These are phyloP conservation scores for Trypanosoma congolense DNA, from an alignment of 208 protist species.

Conservation along the genomic window DNA sequence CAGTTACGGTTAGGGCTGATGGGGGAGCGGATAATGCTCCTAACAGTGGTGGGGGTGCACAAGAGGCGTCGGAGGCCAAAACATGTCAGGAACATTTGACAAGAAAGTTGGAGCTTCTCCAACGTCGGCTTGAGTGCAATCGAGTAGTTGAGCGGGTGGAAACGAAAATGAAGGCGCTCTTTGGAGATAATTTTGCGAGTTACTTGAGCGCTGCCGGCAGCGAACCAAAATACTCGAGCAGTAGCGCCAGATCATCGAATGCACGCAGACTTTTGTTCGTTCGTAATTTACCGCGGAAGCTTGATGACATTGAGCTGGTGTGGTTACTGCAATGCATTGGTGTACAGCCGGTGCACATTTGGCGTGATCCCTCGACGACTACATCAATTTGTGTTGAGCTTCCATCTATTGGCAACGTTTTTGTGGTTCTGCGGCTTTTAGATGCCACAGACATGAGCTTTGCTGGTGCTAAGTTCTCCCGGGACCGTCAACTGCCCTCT, in stretches of 20 bases:
- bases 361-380: conserved; percentile 14
- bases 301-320: conserved; percentile 21
- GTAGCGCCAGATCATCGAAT: conserved; percentile 10
- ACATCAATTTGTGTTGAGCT: conserved; percentile 22
- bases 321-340: conserved; percentile 13
- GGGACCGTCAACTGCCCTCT: too few relatives aligned
- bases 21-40: neutral
- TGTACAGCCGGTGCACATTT: conserved; percentile 21
- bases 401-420: conserved; percentile 11
- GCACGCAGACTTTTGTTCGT: conserved; percentile 16
- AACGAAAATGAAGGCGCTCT: conserved; percentile 14
- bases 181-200: conserved; percentile 14
- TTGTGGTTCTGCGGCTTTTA: conserved; percentile 14
- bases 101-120: conserved; percentile 14
- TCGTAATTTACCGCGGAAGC: neutral
- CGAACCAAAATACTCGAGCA: conserved; percentile 16
- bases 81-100: conserved; percentile 6
- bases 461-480: conserved; percentile 13
- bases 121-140: conserved; percentile 14
- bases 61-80: neutral
- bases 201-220: conserved; percentile 1
- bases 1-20: neutral
- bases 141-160: conserved; percentile 3
- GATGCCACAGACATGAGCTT: conserved; percentile 21
- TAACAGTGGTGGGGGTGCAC: neutral